Conservation (phyloP, 139 green algal species). For the Spirogloea muscicola region DNA sequence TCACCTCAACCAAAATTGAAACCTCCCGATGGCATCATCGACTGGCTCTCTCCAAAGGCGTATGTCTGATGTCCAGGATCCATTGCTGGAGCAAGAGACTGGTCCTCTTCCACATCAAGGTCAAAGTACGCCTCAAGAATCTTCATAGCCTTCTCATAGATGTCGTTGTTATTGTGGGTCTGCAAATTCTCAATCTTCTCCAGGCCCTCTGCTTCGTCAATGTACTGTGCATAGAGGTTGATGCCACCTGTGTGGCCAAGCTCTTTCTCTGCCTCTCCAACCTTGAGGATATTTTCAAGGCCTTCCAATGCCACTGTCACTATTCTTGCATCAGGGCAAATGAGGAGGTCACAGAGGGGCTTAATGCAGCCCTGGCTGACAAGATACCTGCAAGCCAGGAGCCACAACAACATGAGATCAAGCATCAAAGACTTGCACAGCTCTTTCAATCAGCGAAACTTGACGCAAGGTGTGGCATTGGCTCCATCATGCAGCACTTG, state of each 20-base stretch:
- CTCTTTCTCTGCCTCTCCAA: conserved; percentile 72
- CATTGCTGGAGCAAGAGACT: conserved; percentile 82
- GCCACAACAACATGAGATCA: too few species aligned
- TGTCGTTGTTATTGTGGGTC: conserved; percentile 91
- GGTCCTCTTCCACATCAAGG: conserved; percentile 91
- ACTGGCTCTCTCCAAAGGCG: conserved; percentile 46
- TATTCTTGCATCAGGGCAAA: conserved; percentile 82
- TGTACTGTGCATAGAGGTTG: conserved; percentile 82
- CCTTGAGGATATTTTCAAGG: conserved; percentile 99
- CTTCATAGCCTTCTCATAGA: conserved; percentile 96
- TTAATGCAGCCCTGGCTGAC: conserved; percentile 84
- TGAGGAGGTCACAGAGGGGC: conserved; percentile 94
- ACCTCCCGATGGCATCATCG: conserved; percentile 48
- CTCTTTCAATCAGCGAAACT: too few species aligned
- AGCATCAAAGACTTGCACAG: too few species aligned
- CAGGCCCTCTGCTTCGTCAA: conserved; percentile 95
- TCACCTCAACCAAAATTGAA: conserved; percentile 62
- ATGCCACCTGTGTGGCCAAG: conserved; percentile 49
- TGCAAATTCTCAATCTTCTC: conserved; percentile 99
- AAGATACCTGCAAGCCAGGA: conserved; percentile 58
- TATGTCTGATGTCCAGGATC: conserved; percentile 49
- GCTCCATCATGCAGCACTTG: too few species aligned
- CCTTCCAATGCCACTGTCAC: conserved; percentile 97
- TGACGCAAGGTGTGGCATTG: too few species aligned
- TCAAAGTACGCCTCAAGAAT: conserved; percentile 90